phyloP scores from a whole-genome alignment of 352 stramenopile species.

The Hyphochytrium catenoides region DNA sequence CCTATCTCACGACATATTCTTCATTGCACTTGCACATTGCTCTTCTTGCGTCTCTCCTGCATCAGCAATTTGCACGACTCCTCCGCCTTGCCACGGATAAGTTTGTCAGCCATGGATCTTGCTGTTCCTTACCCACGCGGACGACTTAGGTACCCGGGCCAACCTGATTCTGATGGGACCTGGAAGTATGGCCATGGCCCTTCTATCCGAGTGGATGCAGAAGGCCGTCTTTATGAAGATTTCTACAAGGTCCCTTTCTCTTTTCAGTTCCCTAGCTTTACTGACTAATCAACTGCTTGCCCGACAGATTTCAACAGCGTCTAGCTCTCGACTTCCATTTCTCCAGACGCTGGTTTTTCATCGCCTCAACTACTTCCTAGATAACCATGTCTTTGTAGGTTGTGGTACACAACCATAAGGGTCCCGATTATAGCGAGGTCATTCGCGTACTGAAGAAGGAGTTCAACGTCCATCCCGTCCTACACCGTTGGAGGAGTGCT shows the following conservation, averaged over 20 bases:
- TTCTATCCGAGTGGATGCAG: constrained; percentile 26
- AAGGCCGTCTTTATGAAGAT: constrained; percentile 28
- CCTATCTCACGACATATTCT: too few species aligned
- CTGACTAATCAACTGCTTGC: too few species aligned
- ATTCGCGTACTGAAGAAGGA: constrained; percentile 74
- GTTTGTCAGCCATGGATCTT: too few species aligned
- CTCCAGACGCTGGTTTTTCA: too few species aligned
- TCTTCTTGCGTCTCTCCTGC: constrained; percentile 15
- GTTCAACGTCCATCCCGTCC: constrained; percentile 71
- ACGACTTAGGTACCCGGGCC: too few species aligned
- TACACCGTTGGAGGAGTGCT: constrained; percentile 27
- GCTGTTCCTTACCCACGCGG: too few species aligned
- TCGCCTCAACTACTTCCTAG: neutral
- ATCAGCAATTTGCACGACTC: too few species aligned
- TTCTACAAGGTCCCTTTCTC: constrained; percentile 53
- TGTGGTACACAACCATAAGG: constrained; percentile 30
- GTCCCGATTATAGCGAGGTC: constrained; percentile 67
- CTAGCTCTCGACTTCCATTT: too few species aligned
- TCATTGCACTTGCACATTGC: constrained; percentile 19
- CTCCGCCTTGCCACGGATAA: too few species aligned
- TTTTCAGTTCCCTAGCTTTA: too few species aligned
- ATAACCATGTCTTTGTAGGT: neutral
- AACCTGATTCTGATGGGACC: too few species aligned
- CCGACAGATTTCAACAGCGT: too few species aligned
- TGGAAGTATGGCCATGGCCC: constrained; percentile 18